phyloP scores from a whole-genome alignment of 2,329 filamentous ascomycete genomes.

The Diaporthe vaccinii region DNA sequence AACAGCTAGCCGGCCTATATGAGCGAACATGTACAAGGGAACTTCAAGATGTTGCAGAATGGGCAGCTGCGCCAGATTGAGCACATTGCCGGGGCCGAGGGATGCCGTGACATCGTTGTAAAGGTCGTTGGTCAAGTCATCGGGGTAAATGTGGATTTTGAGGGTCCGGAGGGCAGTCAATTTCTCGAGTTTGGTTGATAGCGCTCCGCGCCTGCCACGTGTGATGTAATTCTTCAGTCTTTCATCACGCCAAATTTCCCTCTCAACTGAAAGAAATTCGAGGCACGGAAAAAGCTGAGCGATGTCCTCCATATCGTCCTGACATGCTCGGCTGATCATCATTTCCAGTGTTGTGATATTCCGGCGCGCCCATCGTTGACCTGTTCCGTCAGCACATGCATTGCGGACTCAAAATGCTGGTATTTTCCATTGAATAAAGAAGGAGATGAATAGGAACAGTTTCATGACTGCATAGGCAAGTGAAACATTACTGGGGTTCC shows the following conservation, averaged over 20 bases:
- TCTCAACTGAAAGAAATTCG: neutral
- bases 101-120: neutral
- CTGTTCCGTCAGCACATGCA: neutral
- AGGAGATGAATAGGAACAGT: neutral
- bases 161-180: neutral
- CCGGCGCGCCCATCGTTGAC: neutral
- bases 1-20: neutral
- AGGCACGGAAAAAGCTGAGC: neutral
- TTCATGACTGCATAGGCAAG: neutral
- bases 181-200: neutral
- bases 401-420: neutral
- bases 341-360: neutral
- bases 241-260: neutral
- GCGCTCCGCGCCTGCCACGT: neutral
- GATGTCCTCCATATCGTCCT: neutral
- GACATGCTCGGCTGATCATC: rapidly evolving
- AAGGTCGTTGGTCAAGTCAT: no score
- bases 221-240: neutral
- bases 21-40: neutral
- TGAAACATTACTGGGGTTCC: neutral
- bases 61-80: neutral
- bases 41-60: neutral
- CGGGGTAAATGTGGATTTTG: neutral
- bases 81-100: neutral
- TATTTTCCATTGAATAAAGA: neutral